Evolutionary conservation across 2,329 filamentous ascomycete genomes (phyloP).

Genomic region (Paecilomyces sp.): DNA sequence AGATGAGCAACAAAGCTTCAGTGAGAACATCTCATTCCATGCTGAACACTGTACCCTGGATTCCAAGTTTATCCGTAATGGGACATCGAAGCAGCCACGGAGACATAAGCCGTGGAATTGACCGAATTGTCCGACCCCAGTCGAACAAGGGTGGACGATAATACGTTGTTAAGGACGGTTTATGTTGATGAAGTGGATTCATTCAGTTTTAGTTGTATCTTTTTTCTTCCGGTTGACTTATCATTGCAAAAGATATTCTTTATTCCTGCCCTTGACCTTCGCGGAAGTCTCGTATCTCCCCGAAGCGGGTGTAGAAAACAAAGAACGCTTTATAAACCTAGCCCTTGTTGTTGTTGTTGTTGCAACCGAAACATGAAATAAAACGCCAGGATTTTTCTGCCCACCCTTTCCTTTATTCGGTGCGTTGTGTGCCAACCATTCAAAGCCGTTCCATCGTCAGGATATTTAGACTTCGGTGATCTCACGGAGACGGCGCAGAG

Average conservation of each 20-base stretch:
- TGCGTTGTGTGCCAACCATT: neutral
- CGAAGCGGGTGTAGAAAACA: neutral
- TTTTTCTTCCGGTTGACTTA: neutral
- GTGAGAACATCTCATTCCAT: too few relatives aligned
- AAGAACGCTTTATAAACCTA: neutral
- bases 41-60: neutral
- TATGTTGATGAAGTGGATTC: neutral
- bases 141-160: neutral
- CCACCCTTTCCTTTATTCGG: neutral
- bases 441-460: neutral
- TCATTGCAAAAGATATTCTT: neutral
- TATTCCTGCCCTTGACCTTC: neutral
- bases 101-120: neutral
- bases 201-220: neutral
- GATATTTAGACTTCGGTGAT: neutral
- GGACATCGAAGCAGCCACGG: neutral
- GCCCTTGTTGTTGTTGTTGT: neutral
- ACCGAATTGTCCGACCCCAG: neutral
- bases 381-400: neutral
- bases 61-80: neutral
- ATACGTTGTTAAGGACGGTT: neutral
- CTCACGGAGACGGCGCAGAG: neutral
- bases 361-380: neutral
- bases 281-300: neutral
- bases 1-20: too few relatives aligned